Evolutionary conservation across 768 basidiomycete species (phyloP), one percentile per base, ranked within the genome.

Genomic region (Phallus indusiatus): DNA sequence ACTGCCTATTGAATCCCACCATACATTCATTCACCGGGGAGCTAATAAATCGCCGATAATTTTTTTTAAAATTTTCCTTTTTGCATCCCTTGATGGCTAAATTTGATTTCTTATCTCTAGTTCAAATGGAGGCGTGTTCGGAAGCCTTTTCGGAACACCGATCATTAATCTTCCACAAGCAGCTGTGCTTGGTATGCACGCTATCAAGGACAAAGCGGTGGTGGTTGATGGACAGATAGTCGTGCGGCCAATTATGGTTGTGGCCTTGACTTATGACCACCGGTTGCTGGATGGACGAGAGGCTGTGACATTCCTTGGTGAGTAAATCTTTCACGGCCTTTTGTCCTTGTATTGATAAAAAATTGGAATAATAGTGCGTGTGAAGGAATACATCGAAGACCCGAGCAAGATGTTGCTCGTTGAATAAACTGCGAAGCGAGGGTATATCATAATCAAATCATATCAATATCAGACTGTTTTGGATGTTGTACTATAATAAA

Each of bases 41-140:
- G 20, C 42, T 56, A 9, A 56, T 28, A 28, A 28, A n/a, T 7
- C 7, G 28, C 55, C 5, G 18, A 24, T 5, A 24, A 42, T n/a
- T n/a, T n/a, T n/a, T n/a, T n/a, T n/a, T n/a, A 42, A 42, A 42
- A 42, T 42, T n/a, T 2, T 3, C 12, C n/a, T 42, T n/a, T n/a
- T 42, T 42, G 14, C 20, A 20, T 17, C 24, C 36, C 9, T 16
- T 22, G 28, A 52, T 36, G 33, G 35, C 54, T 4, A 54, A 33
- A 20, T 34, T 0, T 14, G 60, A 21, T 48, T 49, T 5, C 35
- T 35, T 56, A 9, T 59, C 37, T 62, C 21, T 62, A 95, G 93
- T 72, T 98, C 96, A 46, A 99, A 99, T 69, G 96, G 95, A 49
- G 95, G 95, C 66, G 95, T 99, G 70, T 99, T 99, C 68, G 95